Percentiles rank a stretch among this genome's conserved stretches.
Conservation (phyloP, 2,329 filamentous ascomycete genomes). For the Ramichloridium luteum region DNA sequence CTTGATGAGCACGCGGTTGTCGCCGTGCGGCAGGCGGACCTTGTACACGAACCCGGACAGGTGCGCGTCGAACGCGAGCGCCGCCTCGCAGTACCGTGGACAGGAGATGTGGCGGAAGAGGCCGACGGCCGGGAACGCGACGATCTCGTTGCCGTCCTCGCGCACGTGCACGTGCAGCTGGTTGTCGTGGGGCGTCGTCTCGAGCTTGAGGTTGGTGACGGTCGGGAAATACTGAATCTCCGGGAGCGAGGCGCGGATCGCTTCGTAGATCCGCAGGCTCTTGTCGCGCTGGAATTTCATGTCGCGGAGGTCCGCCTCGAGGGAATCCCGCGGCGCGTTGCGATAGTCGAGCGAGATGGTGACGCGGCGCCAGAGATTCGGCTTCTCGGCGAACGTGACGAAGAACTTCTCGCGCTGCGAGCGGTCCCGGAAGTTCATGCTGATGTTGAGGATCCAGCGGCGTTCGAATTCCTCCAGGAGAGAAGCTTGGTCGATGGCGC, state of each 20-base stretch:
- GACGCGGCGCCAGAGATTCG: slow-evolving; percentile 70
- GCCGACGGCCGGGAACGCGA: slow-evolving; percentile 64
- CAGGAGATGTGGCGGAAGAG: slow-evolving; percentile 59
- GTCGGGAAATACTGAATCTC: slow-evolving; percentile 95
- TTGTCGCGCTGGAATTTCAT: slow-evolving; percentile 83
- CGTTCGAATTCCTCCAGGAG: slow-evolving; percentile 71
- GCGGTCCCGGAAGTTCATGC: slow-evolving; percentile 93
- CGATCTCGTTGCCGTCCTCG: slow-evolving; percentile 94
- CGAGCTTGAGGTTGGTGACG: slow-evolving; percentile 87
- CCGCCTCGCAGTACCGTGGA: slow-evolving; percentile 53
- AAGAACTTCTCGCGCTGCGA: slow-evolving; percentile 96
- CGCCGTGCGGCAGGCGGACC: slow-evolving; percentile 58
- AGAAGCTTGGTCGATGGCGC: slow-evolving; percentile 42
- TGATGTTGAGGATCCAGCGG: slow-evolving; percentile 86
- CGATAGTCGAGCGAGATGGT: slow-evolving; percentile 93
- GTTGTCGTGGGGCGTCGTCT: slow-evolving; percentile 72
- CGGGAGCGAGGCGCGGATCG: slow-evolving; percentile 79
- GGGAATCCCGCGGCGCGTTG: slow-evolving; percentile 61
- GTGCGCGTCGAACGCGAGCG: slow-evolving; percentile 77
- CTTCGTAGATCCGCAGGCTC: slow-evolving; percentile 83
- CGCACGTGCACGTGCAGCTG: slow-evolving; percentile 91
- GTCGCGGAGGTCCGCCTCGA: slow-evolving; percentile 70
- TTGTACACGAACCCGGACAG: slow-evolving; percentile 97
- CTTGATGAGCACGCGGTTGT: slow-evolving; percentile 64
- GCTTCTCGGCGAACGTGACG: slow-evolving; percentile 76